These are phyloP conservation scores for Stylonectria norvegica DNA, from an alignment of 2,329 filamentous ascomycete genomes.

Conservation along the genomic window DNA sequence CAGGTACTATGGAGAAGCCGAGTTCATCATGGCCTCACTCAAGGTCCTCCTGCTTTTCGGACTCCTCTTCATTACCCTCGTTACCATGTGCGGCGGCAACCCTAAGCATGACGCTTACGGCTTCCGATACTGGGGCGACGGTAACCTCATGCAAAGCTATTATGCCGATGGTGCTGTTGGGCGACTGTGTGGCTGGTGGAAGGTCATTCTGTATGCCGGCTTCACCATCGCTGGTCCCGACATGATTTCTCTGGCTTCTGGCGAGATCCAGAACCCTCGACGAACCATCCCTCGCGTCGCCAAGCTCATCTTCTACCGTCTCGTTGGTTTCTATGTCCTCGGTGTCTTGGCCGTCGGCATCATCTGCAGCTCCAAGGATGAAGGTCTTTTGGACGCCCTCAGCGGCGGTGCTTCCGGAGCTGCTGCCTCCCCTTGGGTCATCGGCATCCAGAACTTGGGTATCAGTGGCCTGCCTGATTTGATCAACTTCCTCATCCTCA, in stretches of 20 bases:
- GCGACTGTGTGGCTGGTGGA: conserved; percentile 56
- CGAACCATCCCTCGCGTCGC: conserved; percentile 64
- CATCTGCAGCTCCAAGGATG: conserved; percentile 50
- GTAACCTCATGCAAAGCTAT: conserved; percentile 33
- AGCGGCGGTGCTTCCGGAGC: conserved; percentile 53
- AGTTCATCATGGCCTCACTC: conserved; percentile 55
- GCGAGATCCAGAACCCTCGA: conserved; percentile 64
- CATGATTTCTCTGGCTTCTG: conserved; percentile 55
- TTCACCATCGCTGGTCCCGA: conserved; percentile 68
- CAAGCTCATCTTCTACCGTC: conserved; percentile 70
- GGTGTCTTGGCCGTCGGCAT: conserved; percentile 55
- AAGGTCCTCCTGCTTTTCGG: conserved; percentile 50
- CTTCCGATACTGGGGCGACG: conserved; percentile 54
- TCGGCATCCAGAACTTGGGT: conserved; percentile 53
- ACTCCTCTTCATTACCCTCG: conserved; percentile 60
- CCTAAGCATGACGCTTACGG: conserved; percentile 60
- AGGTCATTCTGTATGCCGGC: conserved; percentile 60
- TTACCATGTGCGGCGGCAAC: conserved; percentile 67
- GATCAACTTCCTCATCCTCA: conserved; percentile 61
- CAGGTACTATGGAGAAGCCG: conserved; percentile 41
- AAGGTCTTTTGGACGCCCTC: conserved; percentile 36
- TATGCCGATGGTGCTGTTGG: conserved; percentile 49
- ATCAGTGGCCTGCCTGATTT: conserved; percentile 51
- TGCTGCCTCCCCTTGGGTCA: conserved; percentile 58
- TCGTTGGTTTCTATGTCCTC: conserved; percentile 70